Percentiles rank a stretch among this genome's conserved stretches.
Evolutionary conservation across 169 alveolate species (phyloP).

Genomic region (Ichthyophthirius multifiliis): DNA sequence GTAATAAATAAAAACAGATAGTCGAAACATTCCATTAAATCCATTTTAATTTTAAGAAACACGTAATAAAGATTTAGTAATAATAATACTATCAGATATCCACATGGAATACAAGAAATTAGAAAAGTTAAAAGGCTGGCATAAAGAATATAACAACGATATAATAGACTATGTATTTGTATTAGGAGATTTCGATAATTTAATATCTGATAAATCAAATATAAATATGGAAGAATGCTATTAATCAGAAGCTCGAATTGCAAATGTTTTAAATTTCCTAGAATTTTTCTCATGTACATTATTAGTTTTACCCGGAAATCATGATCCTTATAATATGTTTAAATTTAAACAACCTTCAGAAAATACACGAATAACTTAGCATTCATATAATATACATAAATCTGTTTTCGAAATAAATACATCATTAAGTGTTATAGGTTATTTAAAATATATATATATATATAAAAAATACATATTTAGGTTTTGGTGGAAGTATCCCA

Average conservation of each 20-base stretch:
- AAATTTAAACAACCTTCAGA: background rate
- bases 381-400: background rate
- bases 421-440: background rate
- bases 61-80: background rate
- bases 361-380: background rate
- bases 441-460: background rate
- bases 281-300: background rate
- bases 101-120: background rate
- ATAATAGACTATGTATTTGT: background rate
- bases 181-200: constrained; percentile 6
- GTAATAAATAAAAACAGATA: background rate
- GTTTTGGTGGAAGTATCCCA: constrained; percentile 2
- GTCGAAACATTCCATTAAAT: background rate
- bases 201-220: background rate
- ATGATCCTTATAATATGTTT: background rate
- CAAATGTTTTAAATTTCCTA: background rate
- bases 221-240: background rate
- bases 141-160: background rate
- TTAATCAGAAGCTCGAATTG: background rate
- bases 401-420: background rate
- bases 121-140: constrained; percentile 5
- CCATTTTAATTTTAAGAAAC: background rate
- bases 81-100: background rate
- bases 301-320: background rate
- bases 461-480: background rate